Evolutionary conservation across 192 early-diverging fungal species (phyloP), one percentile per base, ranked within the genome.

Genomic region (Coemansia sp.): DNA sequence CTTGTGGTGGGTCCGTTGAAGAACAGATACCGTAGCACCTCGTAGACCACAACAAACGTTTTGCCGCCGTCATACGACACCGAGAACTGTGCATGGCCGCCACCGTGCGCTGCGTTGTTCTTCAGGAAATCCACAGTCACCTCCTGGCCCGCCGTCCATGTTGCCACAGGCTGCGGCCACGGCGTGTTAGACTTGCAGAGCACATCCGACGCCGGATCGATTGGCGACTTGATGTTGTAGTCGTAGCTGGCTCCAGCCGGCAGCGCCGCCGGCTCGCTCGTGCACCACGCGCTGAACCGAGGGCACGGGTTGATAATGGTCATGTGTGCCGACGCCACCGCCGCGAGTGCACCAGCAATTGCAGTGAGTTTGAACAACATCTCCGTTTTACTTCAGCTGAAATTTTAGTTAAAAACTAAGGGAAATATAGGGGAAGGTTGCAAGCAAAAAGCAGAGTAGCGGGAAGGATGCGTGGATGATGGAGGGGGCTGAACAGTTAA

Each of bases 51-150:
- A 16, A 79, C 86, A 64, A 81, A 85, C 3, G 77, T 83, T 50
- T 85, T 68, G 53, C 76, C 87, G 37, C 42, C 39, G 45, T 88
- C 87, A 41, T 76, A 86, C 0, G 87, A 88, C 2, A 89, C 56
- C 1, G 87, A 77, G 63, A 80, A 86, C 47, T 90, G 79, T 39
- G 86, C 87, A 60, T 89, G 86, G 15, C 89, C 89, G 10, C 87
- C 86, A 13, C 72, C 69, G 59, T 88, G 87, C 77, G 61, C 18
- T 3, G 56, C 73, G 6, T 40, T 59, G 9, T 72, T 70, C 21
- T 70, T 48, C 0, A 60, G 59, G 60, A 85, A 85, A 5, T 52
- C 59, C 0, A 84, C 83, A 21, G 69, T 32, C 19, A 85, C 63
- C 1, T 71, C 56, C n/a, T 73, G 41, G 8, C 86, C 86, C 6